A percentile compares a stretch with the other conserved stretches of the same genome.
phyloP scores from a whole-genome alignment of 805 yeast species.

The Yarrowia deformans region DNA sequence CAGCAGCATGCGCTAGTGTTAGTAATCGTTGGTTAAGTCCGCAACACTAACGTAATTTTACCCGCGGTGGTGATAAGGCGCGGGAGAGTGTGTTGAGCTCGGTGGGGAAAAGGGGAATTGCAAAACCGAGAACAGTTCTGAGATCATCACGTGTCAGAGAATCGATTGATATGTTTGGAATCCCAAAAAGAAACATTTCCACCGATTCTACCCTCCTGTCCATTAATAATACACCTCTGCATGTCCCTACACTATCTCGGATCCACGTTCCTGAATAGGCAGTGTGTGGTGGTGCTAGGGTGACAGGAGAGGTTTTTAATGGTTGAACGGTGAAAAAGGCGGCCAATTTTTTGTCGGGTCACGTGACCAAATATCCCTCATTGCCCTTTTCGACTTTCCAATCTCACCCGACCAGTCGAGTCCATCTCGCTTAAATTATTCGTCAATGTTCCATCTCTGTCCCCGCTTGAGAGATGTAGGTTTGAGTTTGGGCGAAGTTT shows the following conservation, averaged over 20 bases:
- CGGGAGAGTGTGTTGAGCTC: not conserved
- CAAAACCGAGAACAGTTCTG: not conserved
- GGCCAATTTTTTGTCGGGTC: not conserved
- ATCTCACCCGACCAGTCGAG: not conserved
- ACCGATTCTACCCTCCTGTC: not conserved
- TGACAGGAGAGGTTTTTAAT: no score
- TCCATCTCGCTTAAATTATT: slow-evolving; percentile 7
- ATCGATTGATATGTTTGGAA: no score
- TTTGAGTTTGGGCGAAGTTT: not conserved
- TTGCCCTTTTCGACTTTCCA: not conserved
- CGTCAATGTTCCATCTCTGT: not conserved
- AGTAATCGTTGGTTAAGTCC: not conserved
- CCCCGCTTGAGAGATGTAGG: not conserved
- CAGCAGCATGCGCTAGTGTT: slow-evolving; percentile 1
- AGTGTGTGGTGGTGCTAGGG: not conserved
- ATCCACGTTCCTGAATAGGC: slow-evolving; percentile 35
- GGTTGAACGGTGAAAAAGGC: no score
- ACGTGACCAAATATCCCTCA: not conserved
- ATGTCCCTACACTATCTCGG: slow-evolving; percentile 6
- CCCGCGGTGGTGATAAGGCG: slow-evolving; percentile 5
- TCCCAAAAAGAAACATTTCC: not conserved
- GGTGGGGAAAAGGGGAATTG: not conserved
- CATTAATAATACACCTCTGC: slow-evolving; percentile 1
- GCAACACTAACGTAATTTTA: slow-evolving; percentile 2
- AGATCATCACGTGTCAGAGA: not conserved